Evolutionary conservation across 441 rosid genomes (phyloP), one percentile per base, ranked within the genome.

Genomic region (Erodium texanum): DNA sequence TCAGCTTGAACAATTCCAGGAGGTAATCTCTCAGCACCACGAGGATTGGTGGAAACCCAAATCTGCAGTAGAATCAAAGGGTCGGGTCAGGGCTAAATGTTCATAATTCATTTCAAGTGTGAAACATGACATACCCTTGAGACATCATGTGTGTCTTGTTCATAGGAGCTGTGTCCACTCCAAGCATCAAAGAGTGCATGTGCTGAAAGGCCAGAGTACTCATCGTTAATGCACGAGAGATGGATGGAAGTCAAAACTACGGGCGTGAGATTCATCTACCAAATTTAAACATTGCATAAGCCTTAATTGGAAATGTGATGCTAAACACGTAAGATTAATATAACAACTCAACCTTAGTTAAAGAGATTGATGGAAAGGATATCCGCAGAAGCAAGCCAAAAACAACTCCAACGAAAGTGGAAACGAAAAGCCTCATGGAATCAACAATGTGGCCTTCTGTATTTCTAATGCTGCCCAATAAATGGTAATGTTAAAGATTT

Each of bases 1-100:
- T 89, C 87, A 23, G 93, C 65, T 20, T 64, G 83, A 65, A 95
- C 75, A 64, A 95, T 95, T 66, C 82, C 95, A 19, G 96, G 95
- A 5, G 99, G 93, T 48, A 95, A 84, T 79, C 92, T 84, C 76
- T 95, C 96, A 81, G 98, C 93, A 27, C 98, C 99, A 59, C 85
- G 87, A 23, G 98, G 99, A 78, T 95, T 95, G 78, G 87, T 82
- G 11, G 96, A 86, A 75, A 82, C 84, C 99, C 99, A 95, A 69
- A 92, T 89, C 98, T 95, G 77, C 78, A 68, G 66, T 48, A 80
- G 34, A 70, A 63, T 64, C 43, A 67, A 64, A 52, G n/a, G n/a
- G n/a, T n/a, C n/a, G n/a, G n/a, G n/a, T n/a, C n/a, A n/a, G n/a
- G n/a, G n/a, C n/a, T n/a, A n/a, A n/a, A n/a, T n/a, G n/a, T n/a